phyloP scores from a whole-genome alignment of 495 filamentous ascomycete genomes.

The Penicillium subrubescens region DNA sequence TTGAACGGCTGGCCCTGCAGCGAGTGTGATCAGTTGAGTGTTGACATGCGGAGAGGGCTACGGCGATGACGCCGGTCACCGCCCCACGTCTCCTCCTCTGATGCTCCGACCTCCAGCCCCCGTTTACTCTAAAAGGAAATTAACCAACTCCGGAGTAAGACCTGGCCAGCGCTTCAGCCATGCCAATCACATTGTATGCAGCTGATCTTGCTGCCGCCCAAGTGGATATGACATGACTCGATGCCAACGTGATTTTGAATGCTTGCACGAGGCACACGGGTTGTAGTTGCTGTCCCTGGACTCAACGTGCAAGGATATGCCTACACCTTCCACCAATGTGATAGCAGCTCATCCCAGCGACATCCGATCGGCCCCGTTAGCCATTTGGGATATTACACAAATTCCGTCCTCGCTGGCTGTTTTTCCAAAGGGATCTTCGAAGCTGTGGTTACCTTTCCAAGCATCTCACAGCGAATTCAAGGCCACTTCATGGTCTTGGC shows the following conservation, averaged over 20 bases:
- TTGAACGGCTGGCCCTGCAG: neutral
- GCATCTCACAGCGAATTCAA: neutral
- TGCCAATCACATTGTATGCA: neutral
- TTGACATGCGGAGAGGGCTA: slow-evolving; percentile 2
- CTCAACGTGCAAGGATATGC: neutral
- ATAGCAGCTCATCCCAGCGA: neutral
- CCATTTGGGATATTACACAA: neutral
- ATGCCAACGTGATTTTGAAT: neutral
- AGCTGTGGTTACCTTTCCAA: neutral
- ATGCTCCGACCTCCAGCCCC: neutral
- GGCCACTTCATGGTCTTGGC: too few relatives aligned
- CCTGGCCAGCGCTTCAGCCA: neutral
- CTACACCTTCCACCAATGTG: neutral
- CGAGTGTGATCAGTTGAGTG: neutral
- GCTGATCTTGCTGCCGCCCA: neutral
- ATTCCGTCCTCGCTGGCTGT: neutral
- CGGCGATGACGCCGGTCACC: neutral
- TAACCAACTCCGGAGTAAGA: neutral
- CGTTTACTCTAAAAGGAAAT: neutral
- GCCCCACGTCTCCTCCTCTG: neutral
- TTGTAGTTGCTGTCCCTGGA: neutral
- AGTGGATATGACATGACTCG: neutral
- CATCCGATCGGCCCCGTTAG: neutral
- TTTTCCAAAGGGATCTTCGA: neutral
- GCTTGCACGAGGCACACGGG: neutral